These are phyloP conservation scores for Mollisia scopiformis DNA, from an alignment of 2,329 filamentous ascomycete species.

Conservation along the genomic window DNA sequence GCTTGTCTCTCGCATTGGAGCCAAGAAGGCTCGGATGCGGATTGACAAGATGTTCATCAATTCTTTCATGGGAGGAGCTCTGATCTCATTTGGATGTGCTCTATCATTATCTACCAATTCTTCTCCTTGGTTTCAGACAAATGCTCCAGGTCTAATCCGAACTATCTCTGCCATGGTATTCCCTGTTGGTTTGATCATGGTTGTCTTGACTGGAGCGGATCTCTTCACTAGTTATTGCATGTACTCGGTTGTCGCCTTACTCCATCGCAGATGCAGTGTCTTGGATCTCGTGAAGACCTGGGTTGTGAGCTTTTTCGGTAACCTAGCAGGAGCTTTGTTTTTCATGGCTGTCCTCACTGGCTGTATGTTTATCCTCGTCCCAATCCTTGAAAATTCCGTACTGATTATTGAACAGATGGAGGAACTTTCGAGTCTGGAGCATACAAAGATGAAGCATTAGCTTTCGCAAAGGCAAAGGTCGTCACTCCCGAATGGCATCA, in stretches of 20 bases:
- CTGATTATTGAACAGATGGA: constrained; percentile 40
- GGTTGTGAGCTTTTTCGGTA: constrained; percentile 51
- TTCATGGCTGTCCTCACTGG: constrained; percentile 51
- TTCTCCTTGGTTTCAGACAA: constrained; percentile 50
- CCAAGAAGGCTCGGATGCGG: constrained; percentile 54
- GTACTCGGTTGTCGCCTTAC: constrained; percentile 47
- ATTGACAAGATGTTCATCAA: constrained; percentile 56
- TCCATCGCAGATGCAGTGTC: constrained; percentile 44
- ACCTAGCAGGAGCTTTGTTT: constrained; percentile 51
- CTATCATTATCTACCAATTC: constrained; percentile 48
- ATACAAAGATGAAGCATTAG: constrained; percentile 47
- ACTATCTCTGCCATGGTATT: constrained; percentile 50
- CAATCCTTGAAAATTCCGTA: not conserved
- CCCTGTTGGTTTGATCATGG: constrained; percentile 52
- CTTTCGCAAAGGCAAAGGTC: constrained; percentile 52
- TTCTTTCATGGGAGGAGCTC: constrained; percentile 52
- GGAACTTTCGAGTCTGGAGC: constrained; percentile 47
- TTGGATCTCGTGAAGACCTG: constrained; percentile 40
- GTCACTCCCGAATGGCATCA: constrained; percentile 51
- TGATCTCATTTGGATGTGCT: constrained; percentile 54
- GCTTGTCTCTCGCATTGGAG: constrained; percentile 51
- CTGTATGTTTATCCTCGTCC: constrained; percentile 38
- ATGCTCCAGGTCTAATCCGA: constrained; percentile 50
- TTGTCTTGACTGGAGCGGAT: constrained; percentile 51
- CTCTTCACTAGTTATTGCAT: constrained; percentile 45